Evolutionary conservation across 164 flowering plant genomes (phyloP).

Genomic region (Dillenia suffruticosa): DNA sequence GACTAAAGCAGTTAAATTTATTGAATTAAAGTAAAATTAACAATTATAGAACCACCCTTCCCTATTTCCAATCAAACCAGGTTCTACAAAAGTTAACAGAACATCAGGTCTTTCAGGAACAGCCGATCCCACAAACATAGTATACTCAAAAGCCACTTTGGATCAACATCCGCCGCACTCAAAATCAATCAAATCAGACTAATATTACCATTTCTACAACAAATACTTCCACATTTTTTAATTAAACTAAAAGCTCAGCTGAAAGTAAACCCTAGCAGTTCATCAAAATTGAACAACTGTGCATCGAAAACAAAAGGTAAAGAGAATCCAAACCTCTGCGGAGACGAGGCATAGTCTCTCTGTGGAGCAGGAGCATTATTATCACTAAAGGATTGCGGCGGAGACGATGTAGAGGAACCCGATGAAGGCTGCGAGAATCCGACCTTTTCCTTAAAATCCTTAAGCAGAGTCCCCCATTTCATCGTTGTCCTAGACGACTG

Average conservation of each 20-base stretch:
- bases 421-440: conserved; percentile 53
- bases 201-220: background rate
- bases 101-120: no score
- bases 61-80: no score
- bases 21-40: no score
- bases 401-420: conserved; percentile 23
- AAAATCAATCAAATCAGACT: background rate
- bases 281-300: no score
- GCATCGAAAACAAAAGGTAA: background rate
- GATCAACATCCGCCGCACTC: no score
- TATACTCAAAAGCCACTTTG: no score
- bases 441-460: conserved; percentile 93
- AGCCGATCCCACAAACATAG: no score
- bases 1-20: no score
- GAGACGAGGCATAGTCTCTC: conserved; percentile 32
- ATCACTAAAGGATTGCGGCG: conserved; percentile 8
- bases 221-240: background rate
- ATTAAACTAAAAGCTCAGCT: background rate
- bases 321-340: conserved; percentile 39
- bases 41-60: no score
- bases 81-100: no score
- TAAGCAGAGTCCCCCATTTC: conserved; percentile 98
- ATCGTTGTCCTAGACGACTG: conserved; percentile 57
- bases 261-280: background rate
- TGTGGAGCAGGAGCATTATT: conserved; percentile 12